Percentiles rank a stretch among this genome's conserved stretches.
Evolutionary conservation across 495 filamentous ascomycete genomes (phyloP).

Genomic region (Pyrenopolyporus hunteri): DNA sequence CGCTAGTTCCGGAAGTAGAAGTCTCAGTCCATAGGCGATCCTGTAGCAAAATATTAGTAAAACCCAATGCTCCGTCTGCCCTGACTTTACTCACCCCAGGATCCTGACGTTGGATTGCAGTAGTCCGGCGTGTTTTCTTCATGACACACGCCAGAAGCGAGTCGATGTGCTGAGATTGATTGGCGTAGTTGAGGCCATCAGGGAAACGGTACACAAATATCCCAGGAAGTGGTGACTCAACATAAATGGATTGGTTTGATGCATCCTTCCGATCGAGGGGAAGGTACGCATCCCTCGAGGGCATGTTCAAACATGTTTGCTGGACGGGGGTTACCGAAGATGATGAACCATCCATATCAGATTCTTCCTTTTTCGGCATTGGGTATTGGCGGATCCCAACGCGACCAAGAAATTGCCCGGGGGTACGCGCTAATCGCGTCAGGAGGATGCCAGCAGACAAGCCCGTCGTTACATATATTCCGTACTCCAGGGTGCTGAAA

Average conservation of each 20-base stretch:
- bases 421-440: neutral
- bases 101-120: neutral
- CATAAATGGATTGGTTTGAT: neutral
- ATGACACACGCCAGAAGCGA: neutral
- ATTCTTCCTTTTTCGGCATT: neutral
- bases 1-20: neutral
- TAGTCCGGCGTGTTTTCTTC: neutral
- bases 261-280: neutral
- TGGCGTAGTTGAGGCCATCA: slow-evolving; percentile 6
- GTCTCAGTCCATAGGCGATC: slow-evolving; percentile 7
- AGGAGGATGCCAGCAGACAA: slow-evolving; percentile 1
- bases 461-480: slow-evolving; percentile 1
- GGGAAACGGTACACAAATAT: slow-evolving; percentile 11
- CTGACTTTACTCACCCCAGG: neutral
- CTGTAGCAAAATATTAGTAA: neutral
- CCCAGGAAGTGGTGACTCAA: slow-evolving; percentile 2
- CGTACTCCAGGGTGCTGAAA: slow-evolving; percentile 3
- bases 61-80: neutral
- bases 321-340: neutral
- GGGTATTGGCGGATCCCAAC: neutral
- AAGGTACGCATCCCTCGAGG: neutral
- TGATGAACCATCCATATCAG: neutral
- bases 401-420: neutral
- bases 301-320: neutral
- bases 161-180: slow-evolving; percentile 9